Evolutionary conservation across 148 eudicot genomes (phyloP), one percentile per base, ranked within the genome.

Genomic region (Agrostemma githago): DNA sequence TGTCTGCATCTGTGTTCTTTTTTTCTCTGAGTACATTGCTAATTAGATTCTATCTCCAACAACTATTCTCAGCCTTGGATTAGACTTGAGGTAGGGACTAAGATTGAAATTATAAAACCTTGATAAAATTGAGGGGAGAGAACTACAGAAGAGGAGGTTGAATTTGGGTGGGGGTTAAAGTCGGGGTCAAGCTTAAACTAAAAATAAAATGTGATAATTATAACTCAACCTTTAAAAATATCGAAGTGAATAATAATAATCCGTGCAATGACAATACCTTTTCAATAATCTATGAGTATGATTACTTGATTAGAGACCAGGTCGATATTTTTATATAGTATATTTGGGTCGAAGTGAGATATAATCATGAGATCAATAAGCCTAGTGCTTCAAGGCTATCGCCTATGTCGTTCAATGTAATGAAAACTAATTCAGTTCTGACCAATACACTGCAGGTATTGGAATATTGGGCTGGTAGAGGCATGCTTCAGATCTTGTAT

Each of bases 401-500:
- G 34, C 34, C 34, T 26, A 26, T 72, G 44, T 62, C 15, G 56
- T 38, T n/a, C 42, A 17, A 43, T 67, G 14, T 17, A 73, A 10
- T 48, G 2, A 39, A 42, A 48, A 41, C 38, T 66, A 58, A 66
- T 46, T 42, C 34, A 46, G 76, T 34, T 9, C 58, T 72, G 6
- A 53, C 51, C 43, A 60, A 74, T 60, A 26, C 65, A 61, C 66
- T 83, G 83, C 94, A 95, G 98, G 90, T 90, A 38, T 81, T 95
- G 85, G 96, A 95, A 78, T 95, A 85, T 71, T 95, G 97, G 96
- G 90, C 82, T 38, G 96, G 93, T 75, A 89, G 98, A 87, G 97
- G 96, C 73, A 95, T 95, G 98, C 92, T 95, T 57, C 98, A 91
- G 74, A 95, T 95, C 79, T 95, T 95, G 98, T 95, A 95, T 19